Conservation (phyloP, 202 grass and related monocot genomes). For the Carex arenaria region DNA sequence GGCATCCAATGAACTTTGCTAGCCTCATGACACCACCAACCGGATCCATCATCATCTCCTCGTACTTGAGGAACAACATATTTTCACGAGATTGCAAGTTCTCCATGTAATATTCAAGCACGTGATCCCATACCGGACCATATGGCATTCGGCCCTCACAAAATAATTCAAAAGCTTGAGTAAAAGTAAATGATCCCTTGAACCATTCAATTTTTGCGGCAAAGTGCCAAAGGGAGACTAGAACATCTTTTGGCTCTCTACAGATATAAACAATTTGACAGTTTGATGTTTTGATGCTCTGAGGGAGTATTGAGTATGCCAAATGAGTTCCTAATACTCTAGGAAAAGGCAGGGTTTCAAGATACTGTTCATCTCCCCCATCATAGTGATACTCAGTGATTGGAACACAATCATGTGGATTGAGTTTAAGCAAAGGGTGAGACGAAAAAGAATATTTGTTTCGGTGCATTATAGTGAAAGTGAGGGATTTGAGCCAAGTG, state of each 20-base stretch:
- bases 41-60: constrained; percentile 36
- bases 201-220: not conserved
- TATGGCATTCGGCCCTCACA: constrained; percentile 23
- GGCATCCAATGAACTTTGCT: constrained; percentile 32
- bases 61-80: constrained; percentile 47
- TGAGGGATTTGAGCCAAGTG: not conserved
- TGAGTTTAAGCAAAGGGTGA: constrained; percentile 38
- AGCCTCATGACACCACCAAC: constrained; percentile 2
- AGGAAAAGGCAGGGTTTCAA: constrained; percentile 38
- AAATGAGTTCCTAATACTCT: constrained; percentile 44
- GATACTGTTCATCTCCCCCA: not conserved
- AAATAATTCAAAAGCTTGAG: constrained; percentile 27
- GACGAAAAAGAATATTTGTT: not conserved
- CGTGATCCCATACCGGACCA: constrained; percentile 55
- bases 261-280: constrained; percentile 29
- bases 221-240: constrained; percentile 51
- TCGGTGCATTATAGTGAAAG: constrained; percentile 30
- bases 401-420: constrained; percentile 44
- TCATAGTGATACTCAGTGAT: constrained; percentile 34
- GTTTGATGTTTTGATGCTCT: not conserved
- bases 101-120: constrained; percentile 39
- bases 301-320: constrained; percentile 22
- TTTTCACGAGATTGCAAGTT: not conserved
- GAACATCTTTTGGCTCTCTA: constrained; percentile 50
- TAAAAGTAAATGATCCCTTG: not conserved